Conservation (phyloP, 1,284 basidiomycete genomes). For the Vanrija pseudolonga region DNA sequence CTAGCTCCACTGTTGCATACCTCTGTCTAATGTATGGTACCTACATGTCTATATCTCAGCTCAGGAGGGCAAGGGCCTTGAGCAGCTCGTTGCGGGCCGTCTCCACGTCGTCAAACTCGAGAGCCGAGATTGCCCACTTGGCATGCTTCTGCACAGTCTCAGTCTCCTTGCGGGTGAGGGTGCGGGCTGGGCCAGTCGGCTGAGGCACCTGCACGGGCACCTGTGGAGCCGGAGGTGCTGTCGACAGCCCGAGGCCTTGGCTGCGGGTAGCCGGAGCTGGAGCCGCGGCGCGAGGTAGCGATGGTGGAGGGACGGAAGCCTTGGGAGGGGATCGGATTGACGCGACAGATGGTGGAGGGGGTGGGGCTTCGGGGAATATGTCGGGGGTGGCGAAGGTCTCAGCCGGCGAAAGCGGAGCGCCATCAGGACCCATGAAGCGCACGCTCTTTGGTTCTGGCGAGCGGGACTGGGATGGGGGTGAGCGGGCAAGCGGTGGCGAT, state of each 20-base stretch:
- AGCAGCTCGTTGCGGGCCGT: conserved; percentile 75
- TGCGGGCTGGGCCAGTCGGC: conserved; percentile 8
- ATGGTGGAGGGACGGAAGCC: background rate
- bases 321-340: conserved; percentile 7
- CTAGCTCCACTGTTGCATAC: background rate
- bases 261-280: no score
- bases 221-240: background rate
- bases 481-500: background rate
- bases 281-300: background rate
- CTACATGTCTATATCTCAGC: background rate
- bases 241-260: background rate
- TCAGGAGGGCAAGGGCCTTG: conserved; percentile 65
- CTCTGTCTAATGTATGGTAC: background rate
- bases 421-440: conserved; percentile 45
- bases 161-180: conserved; percentile 49
- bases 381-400: conserved; percentile 33
- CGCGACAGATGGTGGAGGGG: conserved; percentile 5
- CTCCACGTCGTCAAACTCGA: conserved; percentile 87
- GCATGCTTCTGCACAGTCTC: conserved; percentile 82
- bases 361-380: conserved; percentile 39
- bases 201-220: background rate
- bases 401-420: conserved; percentile 43
- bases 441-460: conserved; percentile 36
- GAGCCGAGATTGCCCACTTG: conserved; percentile 79
- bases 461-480: background rate